Percentiles rank a stretch among this genome's conserved stretches.
phyloP scores from a whole-genome alignment of 106 monocot species.

The Dioscorea zingiberensis region DNA sequence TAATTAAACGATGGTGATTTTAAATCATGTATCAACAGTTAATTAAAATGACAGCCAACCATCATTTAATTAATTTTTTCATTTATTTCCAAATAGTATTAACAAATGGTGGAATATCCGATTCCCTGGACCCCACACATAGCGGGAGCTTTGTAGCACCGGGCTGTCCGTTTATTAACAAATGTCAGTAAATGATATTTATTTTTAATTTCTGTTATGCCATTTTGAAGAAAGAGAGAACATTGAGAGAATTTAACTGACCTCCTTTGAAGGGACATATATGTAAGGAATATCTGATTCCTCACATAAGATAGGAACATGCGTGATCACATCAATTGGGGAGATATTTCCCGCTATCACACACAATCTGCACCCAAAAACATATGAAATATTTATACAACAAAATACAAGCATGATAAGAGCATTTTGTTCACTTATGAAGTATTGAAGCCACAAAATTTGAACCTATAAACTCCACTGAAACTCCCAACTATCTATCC shows the following conservation, averaged over 20 bases:
- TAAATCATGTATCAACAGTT: too few species aligned
- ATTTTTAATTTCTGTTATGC: neutral
- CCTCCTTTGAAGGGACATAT: slow-evolving; percentile 92
- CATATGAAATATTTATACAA: slow-evolving; percentile 10
- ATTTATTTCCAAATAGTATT: too few species aligned
- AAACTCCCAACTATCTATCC: too few species aligned
- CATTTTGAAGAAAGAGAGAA: neutral
- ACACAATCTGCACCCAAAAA: slow-evolving; percentile 56
- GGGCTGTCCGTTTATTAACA: too few species aligned
- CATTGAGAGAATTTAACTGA: slow-evolving; percentile 9
- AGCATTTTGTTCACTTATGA: neutral
- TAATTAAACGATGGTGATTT: too few species aligned
- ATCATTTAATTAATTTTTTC: too few species aligned
- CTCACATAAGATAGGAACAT: slow-evolving; percentile 86
- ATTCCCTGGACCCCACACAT: too few species aligned
- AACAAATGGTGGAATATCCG: too few species aligned
- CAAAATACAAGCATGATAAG: neutral
- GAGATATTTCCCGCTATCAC: slow-evolving; percentile 97
- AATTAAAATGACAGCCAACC: too few species aligned
- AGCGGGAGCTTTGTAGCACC: too few species aligned
- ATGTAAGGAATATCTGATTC: slow-evolving; percentile 83
- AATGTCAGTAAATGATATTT: neutral
- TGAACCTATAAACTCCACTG: too few species aligned
- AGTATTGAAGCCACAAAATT: too few species aligned
- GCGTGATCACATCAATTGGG: slow-evolving; percentile 98